These are phyloP conservation scores for Sporisorium scitamineum DNA, from an alignment of 1,284 basidiomycete genomes.

Conservation along the genomic window DNA sequence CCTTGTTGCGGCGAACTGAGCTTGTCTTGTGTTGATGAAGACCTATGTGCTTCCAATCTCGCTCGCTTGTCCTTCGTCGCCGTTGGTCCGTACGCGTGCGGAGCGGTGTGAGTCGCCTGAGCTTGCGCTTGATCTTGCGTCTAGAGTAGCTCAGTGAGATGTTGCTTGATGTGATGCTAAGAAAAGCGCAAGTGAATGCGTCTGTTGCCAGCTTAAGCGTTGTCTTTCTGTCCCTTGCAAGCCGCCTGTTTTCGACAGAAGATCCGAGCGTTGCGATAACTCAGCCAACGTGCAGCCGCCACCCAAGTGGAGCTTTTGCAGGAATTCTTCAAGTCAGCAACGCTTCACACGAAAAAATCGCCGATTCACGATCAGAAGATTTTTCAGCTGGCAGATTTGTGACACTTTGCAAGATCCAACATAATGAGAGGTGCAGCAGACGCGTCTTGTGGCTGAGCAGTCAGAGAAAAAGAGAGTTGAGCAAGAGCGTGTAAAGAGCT, in stretches of 20 bases:
- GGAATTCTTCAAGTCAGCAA: conserved; percentile 38
- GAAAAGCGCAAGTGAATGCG: too few species aligned
- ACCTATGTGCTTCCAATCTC: not conserved
- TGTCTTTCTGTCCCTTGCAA: not conserved
- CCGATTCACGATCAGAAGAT: conserved; percentile 5
- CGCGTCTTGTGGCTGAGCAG: not conserved
- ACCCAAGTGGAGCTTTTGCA: conserved; percentile 15
- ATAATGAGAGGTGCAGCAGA: not conserved
- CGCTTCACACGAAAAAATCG: not conserved
- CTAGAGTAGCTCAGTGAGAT: not conserved
- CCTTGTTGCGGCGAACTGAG: not conserved
- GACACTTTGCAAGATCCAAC: conserved; percentile 1
- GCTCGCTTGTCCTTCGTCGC: not conserved
- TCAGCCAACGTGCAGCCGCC: conserved; percentile 25
- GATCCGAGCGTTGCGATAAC: conserved; percentile 13
- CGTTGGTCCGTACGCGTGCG: conserved; percentile 1
- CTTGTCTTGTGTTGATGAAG: not conserved
- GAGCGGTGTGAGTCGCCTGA: not conserved
- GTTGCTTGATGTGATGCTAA: not conserved
- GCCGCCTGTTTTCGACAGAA: not conserved
- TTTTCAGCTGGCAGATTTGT: not conserved
- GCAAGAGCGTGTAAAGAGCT: conserved; percentile 16
- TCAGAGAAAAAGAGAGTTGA: not conserved
- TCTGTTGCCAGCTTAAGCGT: too few species aligned
- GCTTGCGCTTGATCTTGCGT: not conserved